Evolutionary conservation across 345 rosid genomes (phyloP).

Genomic region (Gossypium arboreum): DNA sequence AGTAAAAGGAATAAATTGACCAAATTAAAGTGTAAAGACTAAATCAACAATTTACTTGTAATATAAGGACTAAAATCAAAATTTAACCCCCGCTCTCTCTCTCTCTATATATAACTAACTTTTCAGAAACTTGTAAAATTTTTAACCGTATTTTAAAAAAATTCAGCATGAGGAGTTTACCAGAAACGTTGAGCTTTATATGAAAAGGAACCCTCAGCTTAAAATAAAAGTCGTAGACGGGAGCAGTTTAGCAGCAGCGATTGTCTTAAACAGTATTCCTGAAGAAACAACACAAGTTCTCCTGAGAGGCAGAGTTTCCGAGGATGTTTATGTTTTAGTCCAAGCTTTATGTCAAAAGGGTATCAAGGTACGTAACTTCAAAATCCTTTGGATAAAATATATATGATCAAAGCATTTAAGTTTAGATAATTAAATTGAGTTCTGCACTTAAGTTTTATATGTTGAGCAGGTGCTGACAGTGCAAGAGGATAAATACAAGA

Average conservation of each 20-base stretch:
- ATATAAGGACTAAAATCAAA: no score
- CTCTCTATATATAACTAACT: no score
- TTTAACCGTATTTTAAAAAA: background rate
- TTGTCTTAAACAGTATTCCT: constrained; percentile 42
- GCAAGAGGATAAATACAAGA: constrained; percentile 27
- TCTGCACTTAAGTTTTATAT: background rate
- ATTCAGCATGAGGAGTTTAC: constrained; percentile 49
- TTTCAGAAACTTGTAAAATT: background rate
- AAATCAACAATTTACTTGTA: no score
- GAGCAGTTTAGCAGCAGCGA: constrained; percentile 46
- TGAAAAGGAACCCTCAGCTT: constrained; percentile 38
- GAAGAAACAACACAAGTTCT: constrained; percentile 34
- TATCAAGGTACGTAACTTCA: constrained; percentile 28
- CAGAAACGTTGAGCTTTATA: constrained; percentile 40
- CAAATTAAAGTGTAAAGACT: no score
- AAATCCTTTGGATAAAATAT: background rate
- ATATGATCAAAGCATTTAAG: background rate
- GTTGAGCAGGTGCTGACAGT: constrained; percentile 30
- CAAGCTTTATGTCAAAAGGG: constrained; percentile 38
- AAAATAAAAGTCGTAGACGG: constrained; percentile 57
- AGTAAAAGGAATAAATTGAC: no score
- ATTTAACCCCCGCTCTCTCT: no score
- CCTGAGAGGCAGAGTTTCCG: constrained; percentile 39
- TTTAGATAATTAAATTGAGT: background rate
- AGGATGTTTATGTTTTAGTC: constrained; percentile 35